Percentiles rank a stretch among this genome's conserved stretches.
phyloP scores from a whole-genome alignment of 2,329 filamentous ascomycete species.

The Alternaria brassicicola region DNA sequence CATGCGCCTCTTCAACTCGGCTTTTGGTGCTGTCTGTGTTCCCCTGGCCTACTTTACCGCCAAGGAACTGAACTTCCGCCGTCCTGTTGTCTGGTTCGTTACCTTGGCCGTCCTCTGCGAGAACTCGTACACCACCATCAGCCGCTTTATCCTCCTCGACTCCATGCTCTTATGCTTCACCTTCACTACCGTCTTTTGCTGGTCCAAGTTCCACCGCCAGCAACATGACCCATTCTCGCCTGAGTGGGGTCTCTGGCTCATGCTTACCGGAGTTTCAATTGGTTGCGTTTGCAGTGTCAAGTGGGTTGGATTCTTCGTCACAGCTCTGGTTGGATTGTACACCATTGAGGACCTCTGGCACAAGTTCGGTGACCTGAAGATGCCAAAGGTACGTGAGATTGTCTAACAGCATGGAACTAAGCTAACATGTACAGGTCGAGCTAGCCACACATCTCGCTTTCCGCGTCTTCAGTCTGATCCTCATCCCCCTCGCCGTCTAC shows the following conservation, averaged over 20 bases:
- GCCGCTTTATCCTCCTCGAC: conserved; percentile 95
- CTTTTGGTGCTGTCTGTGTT: conserved; percentile 90
- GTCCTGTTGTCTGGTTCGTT: conserved; percentile 90
- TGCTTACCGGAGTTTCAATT: conserved; percentile 92
- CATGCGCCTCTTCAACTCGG: conserved; percentile 97
- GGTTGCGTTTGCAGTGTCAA: conserved; percentile 99
- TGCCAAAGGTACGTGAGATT: conserved; percentile 69
- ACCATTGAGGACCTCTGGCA: conserved; percentile 96
- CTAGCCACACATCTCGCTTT: conserved; percentile 80
- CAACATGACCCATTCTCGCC: conserved; percentile 83
- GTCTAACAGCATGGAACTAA: background rate
- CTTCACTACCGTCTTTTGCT: conserved; percentile 96
- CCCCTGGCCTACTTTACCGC: conserved; percentile 96
- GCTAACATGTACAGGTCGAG: conserved; percentile 55
- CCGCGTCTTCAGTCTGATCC: conserved; percentile 83
- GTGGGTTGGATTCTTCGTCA: conserved; percentile 95
- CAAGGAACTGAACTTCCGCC: conserved; percentile 83
- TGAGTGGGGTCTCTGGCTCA: conserved; percentile 94
- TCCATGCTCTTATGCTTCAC: conserved; percentile 99
- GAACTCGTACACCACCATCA: conserved; percentile 99
- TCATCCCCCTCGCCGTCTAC: conserved; percentile 89
- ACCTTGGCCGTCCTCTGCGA: conserved; percentile 98
- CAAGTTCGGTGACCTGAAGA: conserved; percentile 93
- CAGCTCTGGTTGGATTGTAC: conserved; percentile 92
- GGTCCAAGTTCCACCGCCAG: conserved; percentile 93